Conservation (phyloP, 192 early-diverging fungal genomes). For the Nowakowskiella sp. region DNA sequence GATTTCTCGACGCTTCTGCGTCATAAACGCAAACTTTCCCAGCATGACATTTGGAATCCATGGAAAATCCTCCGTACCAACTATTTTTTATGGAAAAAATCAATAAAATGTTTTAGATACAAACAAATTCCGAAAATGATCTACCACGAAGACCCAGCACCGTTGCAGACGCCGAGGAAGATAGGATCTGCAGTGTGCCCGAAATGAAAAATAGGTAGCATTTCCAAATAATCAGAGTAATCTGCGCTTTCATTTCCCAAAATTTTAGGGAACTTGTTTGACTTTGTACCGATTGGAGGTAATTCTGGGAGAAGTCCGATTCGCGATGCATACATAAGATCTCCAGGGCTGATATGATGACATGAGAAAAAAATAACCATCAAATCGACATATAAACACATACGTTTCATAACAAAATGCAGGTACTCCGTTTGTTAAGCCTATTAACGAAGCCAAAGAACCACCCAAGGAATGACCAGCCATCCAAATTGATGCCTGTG, state of each 20-base stretch:
- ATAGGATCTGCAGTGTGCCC: slow-evolving; percentile 90
- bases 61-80: slow-evolving; percentile 60
- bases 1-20: too few relatives aligned
- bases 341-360: too few relatives aligned
- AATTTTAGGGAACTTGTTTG: not conserved
- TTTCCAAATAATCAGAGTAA: slow-evolving; percentile 39
- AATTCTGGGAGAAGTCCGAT: slow-evolving; percentile 64
- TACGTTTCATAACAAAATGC: slow-evolving; percentile 74
- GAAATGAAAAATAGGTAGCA: slow-evolving; percentile 80
- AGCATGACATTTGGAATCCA: slow-evolving; percentile 79
- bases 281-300: slow-evolving; percentile 9
- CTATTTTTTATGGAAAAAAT: too few relatives aligned
- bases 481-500: too few relatives aligned
- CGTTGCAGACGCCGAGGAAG: slow-evolving; percentile 76
- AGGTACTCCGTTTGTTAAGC: slow-evolving; percentile 76
- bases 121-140: too few relatives aligned
- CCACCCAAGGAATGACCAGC: too few relatives aligned
- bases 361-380: too few relatives aligned
- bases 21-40: slow-evolving; percentile 55
- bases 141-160: slow-evolving; percentile 56
- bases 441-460: slow-evolving; percentile 65
- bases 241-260: slow-evolving; percentile 33
- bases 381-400: too few relatives aligned
- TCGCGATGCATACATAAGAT: slow-evolving; percentile 63
- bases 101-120: too few relatives aligned